Evolutionary conservation across 176 grass and related monocot genomes (phyloP).

Genomic region (Thalia dealbata): DNA sequence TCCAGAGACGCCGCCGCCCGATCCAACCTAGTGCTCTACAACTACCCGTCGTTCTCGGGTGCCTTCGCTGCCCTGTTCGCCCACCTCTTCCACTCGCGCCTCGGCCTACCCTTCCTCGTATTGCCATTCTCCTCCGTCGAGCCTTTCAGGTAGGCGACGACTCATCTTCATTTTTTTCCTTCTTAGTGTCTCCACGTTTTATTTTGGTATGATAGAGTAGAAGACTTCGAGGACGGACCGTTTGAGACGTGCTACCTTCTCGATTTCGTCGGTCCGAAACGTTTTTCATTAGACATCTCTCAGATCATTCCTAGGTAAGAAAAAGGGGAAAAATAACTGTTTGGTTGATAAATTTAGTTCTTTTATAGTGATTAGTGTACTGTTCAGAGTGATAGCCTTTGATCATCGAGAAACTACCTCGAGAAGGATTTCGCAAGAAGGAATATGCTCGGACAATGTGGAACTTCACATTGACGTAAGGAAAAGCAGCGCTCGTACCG

Average conservation of each 20-base stretch:
- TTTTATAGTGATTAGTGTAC: not conserved
- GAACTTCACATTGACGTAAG: conserved; percentile 49
- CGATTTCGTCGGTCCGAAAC: conserved; percentile 68
- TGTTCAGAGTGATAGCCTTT: conserved; percentile 67
- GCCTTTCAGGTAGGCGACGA: conserved; percentile 45
- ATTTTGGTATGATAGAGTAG: conserved; percentile 26
- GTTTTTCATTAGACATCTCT: conserved; percentile 50
- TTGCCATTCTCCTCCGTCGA: conserved; percentile 78
- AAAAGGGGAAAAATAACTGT: not conserved
- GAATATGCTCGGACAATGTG: conserved; percentile 45
- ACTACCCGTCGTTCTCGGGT: conserved; percentile 81
- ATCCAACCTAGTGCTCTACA: conserved; percentile 61
- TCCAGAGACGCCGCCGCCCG: not conserved
- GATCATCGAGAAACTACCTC: conserved; percentile 59
- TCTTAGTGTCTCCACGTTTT: not conserved
- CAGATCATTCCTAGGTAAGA: conserved; percentile 52
- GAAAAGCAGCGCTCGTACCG: conserved; percentile 47
- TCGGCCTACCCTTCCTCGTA: conserved; percentile 32
- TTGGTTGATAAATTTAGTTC: not conserved
- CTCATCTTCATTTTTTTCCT: not conserved
- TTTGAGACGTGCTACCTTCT: conserved; percentile 74
- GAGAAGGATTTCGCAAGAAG: conserved; percentile 35
- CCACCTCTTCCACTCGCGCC: conserved; percentile 49
- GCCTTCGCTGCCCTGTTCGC: conserved; percentile 69
- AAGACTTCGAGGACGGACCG: conserved; percentile 40